Evolutionary conservation across 257 asterid genomes (phyloP), one percentile per base, ranked within the genome.

Genomic region (Solanum gracilifrons): DNA sequence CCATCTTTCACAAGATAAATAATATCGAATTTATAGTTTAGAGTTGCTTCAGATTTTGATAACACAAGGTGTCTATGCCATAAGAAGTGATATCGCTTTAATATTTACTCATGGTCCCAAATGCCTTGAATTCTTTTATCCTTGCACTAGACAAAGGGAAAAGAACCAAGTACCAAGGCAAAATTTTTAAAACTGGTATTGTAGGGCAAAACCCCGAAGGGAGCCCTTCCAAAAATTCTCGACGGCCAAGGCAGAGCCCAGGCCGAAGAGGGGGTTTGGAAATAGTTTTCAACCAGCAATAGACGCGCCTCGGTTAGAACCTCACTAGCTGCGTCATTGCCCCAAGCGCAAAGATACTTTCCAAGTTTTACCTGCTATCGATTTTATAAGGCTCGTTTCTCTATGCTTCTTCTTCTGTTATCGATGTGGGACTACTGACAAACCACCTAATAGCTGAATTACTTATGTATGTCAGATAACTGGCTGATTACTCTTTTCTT

Each of bases 161-260:
- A 43, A 43, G 5, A 43, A 12, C 0, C 1, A 12, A 46, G 55
- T 0, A 43, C 60, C 1, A 2, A 21, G 37, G 37, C 75, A 6
- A 69, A 29, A 5, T 1, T 0, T 18, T 9, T 21, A 0, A 5
- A 8, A 36, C 31, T 21, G 9, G 82, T 1, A 35, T 74, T 74
- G 82, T 74, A 74, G 55, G 82, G 82, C 55, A 9, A 21, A 9
- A 21, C 82, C 80, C 82, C 5, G 0, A 51, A 48, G 91, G 92
- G 55, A 77, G 86, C 88, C 92, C 92, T 86, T 90, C 86, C 91
- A 90, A 77, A 90, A 88, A 90, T 90, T 90, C 91, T 90, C 92
- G 2, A 88, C 83, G 83, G 83, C 33, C 83, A 13, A 33, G 60
- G 92, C 9, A 11, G 2, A 84, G 13, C 92, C 90, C 16, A 62